Percentiles rank a stretch among this genome's conserved stretches.
phyloP scores from a whole-genome alignment of 192 early-diverging fungal species.

The Fimicolochytrium jonesii region DNA sequence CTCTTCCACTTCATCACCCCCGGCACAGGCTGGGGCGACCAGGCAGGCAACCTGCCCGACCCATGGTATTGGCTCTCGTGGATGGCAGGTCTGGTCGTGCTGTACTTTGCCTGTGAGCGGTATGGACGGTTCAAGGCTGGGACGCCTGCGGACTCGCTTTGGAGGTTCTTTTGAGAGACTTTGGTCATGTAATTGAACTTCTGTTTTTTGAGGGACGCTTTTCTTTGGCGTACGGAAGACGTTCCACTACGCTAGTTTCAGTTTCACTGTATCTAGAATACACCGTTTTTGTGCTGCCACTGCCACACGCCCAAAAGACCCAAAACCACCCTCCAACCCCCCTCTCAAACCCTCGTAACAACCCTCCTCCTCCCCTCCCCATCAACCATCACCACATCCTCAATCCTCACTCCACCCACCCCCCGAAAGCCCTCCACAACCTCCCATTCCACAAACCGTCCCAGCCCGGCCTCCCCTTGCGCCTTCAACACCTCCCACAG shows the following conservation, averaged over 20 bases:
- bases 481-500: slow-evolving; percentile 39
- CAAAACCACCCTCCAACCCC: too few relatives aligned
- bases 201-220: too few relatives aligned
- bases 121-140: slow-evolving; percentile 23
- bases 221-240: too few relatives aligned
- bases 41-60: slow-evolving; percentile 18
- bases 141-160: slow-evolving; percentile 12
- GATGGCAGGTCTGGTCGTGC: slow-evolving; percentile 16
- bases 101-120: slow-evolving; percentile 13
- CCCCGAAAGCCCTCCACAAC: slow-evolving; percentile 27
- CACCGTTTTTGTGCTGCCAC: too few relatives aligned
- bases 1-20: too few relatives aligned
- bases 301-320: too few relatives aligned
- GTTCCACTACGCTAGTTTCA: too few relatives aligned
- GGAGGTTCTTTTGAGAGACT: slow-evolving; percentile 22
- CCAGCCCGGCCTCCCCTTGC: slow-evolving; percentile 2
- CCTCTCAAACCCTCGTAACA: slow-evolving; percentile 14
- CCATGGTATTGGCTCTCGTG: slow-evolving; percentile 18
- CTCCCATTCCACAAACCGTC: slow-evolving; percentile 40
- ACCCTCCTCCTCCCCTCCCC: slow-evolving; percentile 28
- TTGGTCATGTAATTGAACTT: too few relatives aligned
- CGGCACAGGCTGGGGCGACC: too few relatives aligned
- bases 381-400: slow-evolving; percentile 46
- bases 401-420: slow-evolving; percentile 49
- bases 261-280: too few relatives aligned